phyloP scores from a whole-genome alignment of 2,329 filamentous ascomycete species.

The Incumbomyces delicatus region DNA sequence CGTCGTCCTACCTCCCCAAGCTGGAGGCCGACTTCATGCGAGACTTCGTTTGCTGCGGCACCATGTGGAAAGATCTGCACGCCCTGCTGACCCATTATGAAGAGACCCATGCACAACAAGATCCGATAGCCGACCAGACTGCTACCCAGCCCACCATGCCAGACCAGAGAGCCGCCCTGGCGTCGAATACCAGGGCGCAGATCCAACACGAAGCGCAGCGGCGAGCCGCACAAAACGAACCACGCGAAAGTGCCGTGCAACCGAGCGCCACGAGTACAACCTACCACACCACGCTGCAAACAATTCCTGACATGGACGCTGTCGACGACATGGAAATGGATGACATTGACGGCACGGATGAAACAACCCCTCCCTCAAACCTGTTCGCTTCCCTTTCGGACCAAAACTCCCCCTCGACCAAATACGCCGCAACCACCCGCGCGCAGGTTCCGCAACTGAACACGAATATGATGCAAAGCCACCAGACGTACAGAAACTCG shows the following conservation, averaged over 20 bases:
- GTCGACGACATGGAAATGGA: constrained; percentile 93
- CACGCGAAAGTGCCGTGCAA: constrained; percentile 15
- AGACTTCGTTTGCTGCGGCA: constrained; percentile 91
- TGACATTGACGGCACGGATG: constrained; percentile 47
- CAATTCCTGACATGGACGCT: constrained; percentile 30
- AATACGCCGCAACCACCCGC: constrained; percentile 47
- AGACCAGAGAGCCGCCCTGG: constrained; percentile 43
- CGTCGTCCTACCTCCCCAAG: constrained; percentile 90
- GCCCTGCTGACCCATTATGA: constrained; percentile 95
- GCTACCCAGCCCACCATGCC: constrained; percentile 32
- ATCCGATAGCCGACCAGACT: constrained; percentile 41
- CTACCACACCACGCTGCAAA: constrained; percentile 22
- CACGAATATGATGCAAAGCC: constrained; percentile 63
- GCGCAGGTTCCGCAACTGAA: constrained; percentile 60
- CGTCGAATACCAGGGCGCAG: constrained; percentile 32
- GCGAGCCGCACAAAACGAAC: constrained; percentile 25
- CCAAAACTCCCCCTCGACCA: constrained; percentile 57
- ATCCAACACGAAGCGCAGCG: constrained; percentile 43
- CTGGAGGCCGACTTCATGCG: constrained; percentile 96
- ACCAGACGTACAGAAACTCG: constrained; percentile 73
- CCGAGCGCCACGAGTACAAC: constrained; percentile 10
- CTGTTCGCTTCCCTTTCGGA: constrained; percentile 49
- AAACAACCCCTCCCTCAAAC: constrained; percentile 25
- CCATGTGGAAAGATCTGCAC: constrained; percentile 81
- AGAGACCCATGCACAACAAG: constrained; percentile 74